Conservation (phyloP, 1,139 yeast genomes). For the Suhomyces bribrorum region DNA sequence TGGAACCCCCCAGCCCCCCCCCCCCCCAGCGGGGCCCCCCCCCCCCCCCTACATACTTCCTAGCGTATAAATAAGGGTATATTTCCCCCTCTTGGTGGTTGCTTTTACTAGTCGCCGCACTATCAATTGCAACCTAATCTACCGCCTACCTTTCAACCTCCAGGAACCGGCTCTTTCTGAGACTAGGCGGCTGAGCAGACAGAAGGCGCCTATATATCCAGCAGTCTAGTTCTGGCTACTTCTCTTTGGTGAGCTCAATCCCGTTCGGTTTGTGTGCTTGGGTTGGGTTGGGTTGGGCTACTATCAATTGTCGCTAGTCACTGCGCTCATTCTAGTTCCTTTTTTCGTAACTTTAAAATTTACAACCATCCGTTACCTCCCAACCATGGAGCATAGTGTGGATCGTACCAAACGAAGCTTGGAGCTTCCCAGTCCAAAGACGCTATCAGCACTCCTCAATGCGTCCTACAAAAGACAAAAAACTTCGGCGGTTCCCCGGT, state of each 20-base stretch:
- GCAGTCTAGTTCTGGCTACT: too few relatives aligned
- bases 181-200: too few relatives aligned
- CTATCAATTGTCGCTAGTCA: not conserved
- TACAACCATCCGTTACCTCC: conserved; percentile 1
- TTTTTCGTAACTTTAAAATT: conserved; percentile 1
- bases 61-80: too few relatives aligned
- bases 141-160: too few relatives aligned
- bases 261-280: too few relatives aligned
- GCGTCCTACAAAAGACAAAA: conserved; percentile 11
- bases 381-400: conserved; percentile 6
- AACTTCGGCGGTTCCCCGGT: conserved; percentile 10
- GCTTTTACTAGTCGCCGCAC: too few relatives aligned
- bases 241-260: too few relatives aligned
- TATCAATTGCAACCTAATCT: too few relatives aligned
- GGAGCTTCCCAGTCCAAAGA: conserved; percentile 18
- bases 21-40: not conserved
- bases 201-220: too few relatives aligned
- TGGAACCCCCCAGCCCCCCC: not conserved
- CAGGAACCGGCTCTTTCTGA: too few relatives aligned
- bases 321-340: not conserved
- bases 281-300: too few relatives aligned
- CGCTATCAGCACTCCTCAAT: conserved; percentile 16
- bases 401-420: conserved; percentile 9
- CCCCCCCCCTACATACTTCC: not conserved
- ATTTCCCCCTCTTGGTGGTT: too few relatives aligned